phyloP scores from a whole-genome alignment of 2,329 filamentous ascomycete genomes.

The Harringtonia lauricola region DNA sequence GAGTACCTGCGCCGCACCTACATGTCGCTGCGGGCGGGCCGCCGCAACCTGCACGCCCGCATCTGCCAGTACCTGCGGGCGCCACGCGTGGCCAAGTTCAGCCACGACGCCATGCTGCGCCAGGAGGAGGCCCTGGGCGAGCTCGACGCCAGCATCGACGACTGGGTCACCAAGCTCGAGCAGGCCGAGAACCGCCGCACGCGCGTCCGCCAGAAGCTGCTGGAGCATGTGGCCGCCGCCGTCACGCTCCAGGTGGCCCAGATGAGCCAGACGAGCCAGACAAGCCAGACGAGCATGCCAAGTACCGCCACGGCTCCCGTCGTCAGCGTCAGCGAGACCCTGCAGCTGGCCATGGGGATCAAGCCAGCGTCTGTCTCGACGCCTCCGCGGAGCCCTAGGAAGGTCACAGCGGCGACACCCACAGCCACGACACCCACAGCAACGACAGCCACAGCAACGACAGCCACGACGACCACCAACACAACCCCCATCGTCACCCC shows the following conservation, averaged over 20 bases:
- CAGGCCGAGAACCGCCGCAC: conserved; percentile 67
- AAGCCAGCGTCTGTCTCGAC: conserved; percentile 9
- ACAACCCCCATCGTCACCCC: conserved; percentile 8
- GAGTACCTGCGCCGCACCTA: conserved; percentile 71
- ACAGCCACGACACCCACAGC: conserved; percentile 13
- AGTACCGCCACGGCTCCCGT: conserved; percentile 10
- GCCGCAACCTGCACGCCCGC: conserved; percentile 63
- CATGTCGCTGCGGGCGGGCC: conserved; percentile 61
- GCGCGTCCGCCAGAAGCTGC: conserved; percentile 65
- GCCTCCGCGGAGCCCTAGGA: conserved; percentile 49
- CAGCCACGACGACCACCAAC: conserved; percentile 6
- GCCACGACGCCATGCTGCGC: conserved; percentile 62
- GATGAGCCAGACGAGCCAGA: no score
- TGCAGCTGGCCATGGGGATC: conserved; percentile 30
- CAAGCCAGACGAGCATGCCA: no score
- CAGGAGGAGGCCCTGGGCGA: conserved; percentile 72
- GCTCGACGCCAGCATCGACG: conserved; percentile 67
- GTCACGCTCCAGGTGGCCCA: conserved; percentile 31
- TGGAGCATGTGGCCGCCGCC: conserved; percentile 71
- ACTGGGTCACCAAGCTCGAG: conserved; percentile 73
- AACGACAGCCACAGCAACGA: conserved; percentile 33
- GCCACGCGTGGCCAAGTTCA: conserved; percentile 59
- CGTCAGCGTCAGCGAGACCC: conserved; percentile 25
- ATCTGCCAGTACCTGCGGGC: conserved; percentile 70
- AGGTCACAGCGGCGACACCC: conserved; percentile 18